Conservation (phyloP, 108 stramenopile genomes). For the Skeletonema grethae region DNA sequence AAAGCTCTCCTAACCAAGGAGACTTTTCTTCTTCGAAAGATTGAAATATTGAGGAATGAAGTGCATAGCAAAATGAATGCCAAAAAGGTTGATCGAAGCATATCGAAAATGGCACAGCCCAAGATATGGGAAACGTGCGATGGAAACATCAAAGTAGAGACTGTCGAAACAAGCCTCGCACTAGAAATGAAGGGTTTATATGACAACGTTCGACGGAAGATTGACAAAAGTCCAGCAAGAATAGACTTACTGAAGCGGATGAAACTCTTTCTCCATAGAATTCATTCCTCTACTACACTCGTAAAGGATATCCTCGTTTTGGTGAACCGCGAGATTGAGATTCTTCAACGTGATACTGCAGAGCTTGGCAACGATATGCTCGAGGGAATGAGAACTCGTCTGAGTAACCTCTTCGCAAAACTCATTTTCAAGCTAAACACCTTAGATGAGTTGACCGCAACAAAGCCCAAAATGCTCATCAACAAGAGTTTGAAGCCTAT, state of each 20-base stretch:
- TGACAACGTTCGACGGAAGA: conserved; percentile 17
- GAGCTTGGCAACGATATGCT: conserved; percentile 33
- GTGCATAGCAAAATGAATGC: conserved; percentile 12
- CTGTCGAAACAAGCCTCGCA: conserved; percentile 26
- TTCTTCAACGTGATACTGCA: conserved; percentile 22
- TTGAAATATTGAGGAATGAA: conserved; percentile 19
- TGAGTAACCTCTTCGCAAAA: conserved; percentile 26
- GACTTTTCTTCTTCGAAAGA: conserved; percentile 30
- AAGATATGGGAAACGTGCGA: conserved; percentile 26
- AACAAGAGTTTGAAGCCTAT: not conserved
- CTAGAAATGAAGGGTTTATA: conserved; percentile 33
- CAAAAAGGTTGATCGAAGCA: conserved; percentile 13
- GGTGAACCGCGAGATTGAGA: conserved; percentile 38
- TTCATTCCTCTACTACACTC: conserved; percentile 10
- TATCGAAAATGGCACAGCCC: conserved; percentile 15
- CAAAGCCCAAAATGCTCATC: not conserved
- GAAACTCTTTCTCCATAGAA: conserved; percentile 22
- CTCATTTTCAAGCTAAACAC: conserved; percentile 15
- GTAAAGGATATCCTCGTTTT: conserved; percentile 29
- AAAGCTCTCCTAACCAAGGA: conserved; percentile 18
- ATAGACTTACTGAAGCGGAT: conserved; percentile 19
- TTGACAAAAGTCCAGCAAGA: conserved; percentile 23
- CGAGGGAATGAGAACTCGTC: conserved; percentile 28
- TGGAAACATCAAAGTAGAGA: conserved; percentile 28
- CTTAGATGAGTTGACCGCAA: not conserved